Evolutionary conservation across 2,329 filamentous ascomycete species (phyloP), one percentile per base, ranked within the genome.

Genomic region (Raffaelea albimanens): DNA sequence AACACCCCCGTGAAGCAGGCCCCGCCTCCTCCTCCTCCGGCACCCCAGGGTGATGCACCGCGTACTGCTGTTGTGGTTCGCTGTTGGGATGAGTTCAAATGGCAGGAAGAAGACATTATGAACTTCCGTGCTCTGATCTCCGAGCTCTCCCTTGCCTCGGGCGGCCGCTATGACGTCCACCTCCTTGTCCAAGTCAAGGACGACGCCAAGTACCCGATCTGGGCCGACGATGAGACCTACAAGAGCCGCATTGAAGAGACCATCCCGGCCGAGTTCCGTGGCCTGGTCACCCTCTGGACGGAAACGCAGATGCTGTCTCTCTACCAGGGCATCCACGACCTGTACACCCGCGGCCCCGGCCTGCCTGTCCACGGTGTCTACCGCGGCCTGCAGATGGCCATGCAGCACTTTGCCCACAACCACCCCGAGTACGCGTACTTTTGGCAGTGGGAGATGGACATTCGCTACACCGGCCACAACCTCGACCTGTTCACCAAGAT

Each of bases 381-480:
- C 67, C 85, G 93, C 45, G 90, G 87, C 47, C 79, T 93, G 10
- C 88, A 89, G 58, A 95, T 97, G 87, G 88, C 90, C 0, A 82
- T 97, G 70, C 90, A 96, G 60, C 86, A 91, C 64, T 97, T 97
- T 62, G 87, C 90, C 5, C 82, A 90, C 59, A 77, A 80, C 57
- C 89, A 95, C 63, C 85, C 87, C 1, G 89, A 95, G 62, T 95
- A 90, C 59, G 87, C 94, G 43, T 87, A 82, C 66, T 88, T 89
- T 64, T 95, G 89, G 89, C 87, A 95, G 55, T 94, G 89, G 87
- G 89, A 95, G 64, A 91, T 95, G 83, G 89, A 95, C 58, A 80
- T 90, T 40, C 82, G 88, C 25, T 95, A 94, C 63, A 93, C 85
- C 0, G 88, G 89, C 33, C 88, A 95, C 65, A 91, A 86, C 68